Percentiles rank a stretch among this genome's conserved stretches.
phyloP scores from a whole-genome alignment of 2,329 filamentous ascomycete genomes.

The Aspergillus sp. region DNA sequence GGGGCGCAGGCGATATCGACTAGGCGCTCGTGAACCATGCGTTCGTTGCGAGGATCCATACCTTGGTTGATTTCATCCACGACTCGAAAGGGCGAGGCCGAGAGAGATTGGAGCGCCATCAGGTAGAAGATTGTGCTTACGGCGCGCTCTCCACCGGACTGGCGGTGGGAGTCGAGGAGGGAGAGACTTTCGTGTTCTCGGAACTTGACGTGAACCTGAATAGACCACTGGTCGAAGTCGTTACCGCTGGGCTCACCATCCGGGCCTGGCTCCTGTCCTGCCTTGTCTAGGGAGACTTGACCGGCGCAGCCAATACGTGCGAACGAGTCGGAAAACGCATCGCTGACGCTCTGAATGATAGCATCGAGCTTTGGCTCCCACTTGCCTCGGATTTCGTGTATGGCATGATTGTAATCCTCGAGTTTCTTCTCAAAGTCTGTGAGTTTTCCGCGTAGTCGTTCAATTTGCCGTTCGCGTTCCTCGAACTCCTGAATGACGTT shows the following conservation, averaged over 20 bases:
- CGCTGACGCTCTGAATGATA: conserved; percentile 79
- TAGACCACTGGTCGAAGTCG: conserved; percentile 91
- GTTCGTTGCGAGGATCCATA: conserved; percentile 98
- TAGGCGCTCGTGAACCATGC: conserved; percentile 97
- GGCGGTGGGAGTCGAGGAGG: conserved; percentile 85
- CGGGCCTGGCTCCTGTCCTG: conserved; percentile 39
- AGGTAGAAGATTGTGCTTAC: conserved; percentile 99
- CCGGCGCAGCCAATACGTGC: conserved; percentile 92
- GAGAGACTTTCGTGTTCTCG: conserved; percentile 83
- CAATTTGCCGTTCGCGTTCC: conserved; percentile 71
- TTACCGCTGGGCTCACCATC: conserved; percentile 52
- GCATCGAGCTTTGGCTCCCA: conserved; percentile 87
- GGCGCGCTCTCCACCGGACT: conserved; percentile 93
- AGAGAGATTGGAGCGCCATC: conserved; percentile 94
- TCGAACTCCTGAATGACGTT: conserved; percentile 79
- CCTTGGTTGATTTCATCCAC: conserved; percentile 99
- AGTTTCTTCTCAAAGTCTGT: conserved; percentile 61
- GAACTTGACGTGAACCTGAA: conserved; percentile 95
- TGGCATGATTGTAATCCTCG: conserved; percentile 59
- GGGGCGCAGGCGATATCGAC: conserved; percentile 86
- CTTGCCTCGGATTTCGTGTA: conserved; percentile 66
- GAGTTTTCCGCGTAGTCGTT: conserved; percentile 64
- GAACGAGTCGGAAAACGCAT: conserved; percentile 92
- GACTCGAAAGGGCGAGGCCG: conserved; percentile 92
- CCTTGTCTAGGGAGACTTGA: conserved; percentile 85